Percentiles rank a stretch among this genome's conserved stretches.
phyloP scores from a whole-genome alignment of 176 grass and related monocot species.

The Zizania latifolia region DNA sequence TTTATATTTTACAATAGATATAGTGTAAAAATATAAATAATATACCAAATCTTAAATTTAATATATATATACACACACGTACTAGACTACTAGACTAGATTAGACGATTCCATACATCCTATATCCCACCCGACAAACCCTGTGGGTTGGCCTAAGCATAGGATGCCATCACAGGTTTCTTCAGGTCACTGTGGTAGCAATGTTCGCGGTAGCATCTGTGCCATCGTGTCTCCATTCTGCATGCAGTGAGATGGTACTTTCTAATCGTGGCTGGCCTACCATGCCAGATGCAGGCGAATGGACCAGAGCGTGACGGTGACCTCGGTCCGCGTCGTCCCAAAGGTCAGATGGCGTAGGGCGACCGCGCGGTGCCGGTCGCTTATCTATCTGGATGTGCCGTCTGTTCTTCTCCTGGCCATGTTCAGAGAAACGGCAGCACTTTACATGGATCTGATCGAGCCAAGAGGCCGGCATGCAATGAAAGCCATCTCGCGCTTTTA shows the following conservation, averaged over 20 bases:
- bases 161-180: neutral
- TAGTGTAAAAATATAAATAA: no score
- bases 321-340: neutral
- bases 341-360: neutral
- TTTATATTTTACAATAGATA: no score
- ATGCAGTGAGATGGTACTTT: neutral
- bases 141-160: no score
- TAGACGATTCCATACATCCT: no score
- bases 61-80: no score
- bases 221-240: neutral
- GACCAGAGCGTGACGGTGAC: neutral
- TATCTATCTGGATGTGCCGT: neutral
- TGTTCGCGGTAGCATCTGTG: neutral
- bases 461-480: neutral
- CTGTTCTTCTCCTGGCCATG: neutral
- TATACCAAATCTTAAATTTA: no score
- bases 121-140: no score
- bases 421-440: conserved; percentile 22
- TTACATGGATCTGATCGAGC: neutral
- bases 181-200: neutral
- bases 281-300: neutral
- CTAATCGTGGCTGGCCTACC: neutral
- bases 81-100: no score
- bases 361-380: neutral
- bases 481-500: conserved; percentile 4